A percentile compares a stretch with the other conserved stretches of the same genome.
These are phyloP conservation scores for Boletus coccyginus DNA, from an alignment of 768 basidiomycete genomes.

Conservation along the genomic window DNA sequence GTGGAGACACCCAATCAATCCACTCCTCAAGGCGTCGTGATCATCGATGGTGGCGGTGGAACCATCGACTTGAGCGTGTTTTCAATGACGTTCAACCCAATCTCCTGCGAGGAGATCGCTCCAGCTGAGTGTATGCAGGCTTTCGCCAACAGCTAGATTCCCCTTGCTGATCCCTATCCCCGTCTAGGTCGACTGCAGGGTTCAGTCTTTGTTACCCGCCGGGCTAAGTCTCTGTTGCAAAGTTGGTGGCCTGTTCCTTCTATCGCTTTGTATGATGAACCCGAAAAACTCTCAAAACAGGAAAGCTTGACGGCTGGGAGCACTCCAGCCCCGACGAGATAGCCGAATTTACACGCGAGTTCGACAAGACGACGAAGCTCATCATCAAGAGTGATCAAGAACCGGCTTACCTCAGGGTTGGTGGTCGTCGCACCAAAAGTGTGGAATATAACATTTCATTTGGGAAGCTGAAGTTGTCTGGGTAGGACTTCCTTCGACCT, in stretches of 20 bases:
- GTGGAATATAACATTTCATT: not conserved
- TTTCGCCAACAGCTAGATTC: not conserved
- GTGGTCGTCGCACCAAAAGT: not conserved
- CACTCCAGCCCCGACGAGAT: not conserved
- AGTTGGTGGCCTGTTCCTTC: not conserved
- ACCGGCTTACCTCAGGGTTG: slow-evolving; percentile 10
- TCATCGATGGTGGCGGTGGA: slow-evolving; percentile 16
- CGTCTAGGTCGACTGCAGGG: slow-evolving; percentile 42
- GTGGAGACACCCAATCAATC: not conserved
- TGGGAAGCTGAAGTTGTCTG: slow-evolving; percentile 12
- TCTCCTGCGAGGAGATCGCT: slow-evolving; percentile 33
- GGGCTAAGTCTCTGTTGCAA: not conserved
- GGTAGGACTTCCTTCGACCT: slow-evolving; percentile 2
- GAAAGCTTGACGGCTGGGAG: not conserved
- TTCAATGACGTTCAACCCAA: slow-evolving; percentile 20
- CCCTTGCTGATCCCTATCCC: not conserved
- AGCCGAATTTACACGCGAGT: slow-evolving; percentile 2
- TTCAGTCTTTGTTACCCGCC: slow-evolving; percentile 41
- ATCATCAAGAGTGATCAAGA: slow-evolving; percentile 5
- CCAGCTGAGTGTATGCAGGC: slow-evolving; percentile 25
- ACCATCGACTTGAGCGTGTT: slow-evolving; percentile 38
- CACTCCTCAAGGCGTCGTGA: slow-evolving; percentile 31
- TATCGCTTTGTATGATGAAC: not conserved
- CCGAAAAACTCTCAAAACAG: not conserved
- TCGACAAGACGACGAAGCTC: slow-evolving; percentile 1